phyloP scores from a whole-genome alignment of 2,329 filamentous ascomycete species.

The Exophiala alcalophila region DNA sequence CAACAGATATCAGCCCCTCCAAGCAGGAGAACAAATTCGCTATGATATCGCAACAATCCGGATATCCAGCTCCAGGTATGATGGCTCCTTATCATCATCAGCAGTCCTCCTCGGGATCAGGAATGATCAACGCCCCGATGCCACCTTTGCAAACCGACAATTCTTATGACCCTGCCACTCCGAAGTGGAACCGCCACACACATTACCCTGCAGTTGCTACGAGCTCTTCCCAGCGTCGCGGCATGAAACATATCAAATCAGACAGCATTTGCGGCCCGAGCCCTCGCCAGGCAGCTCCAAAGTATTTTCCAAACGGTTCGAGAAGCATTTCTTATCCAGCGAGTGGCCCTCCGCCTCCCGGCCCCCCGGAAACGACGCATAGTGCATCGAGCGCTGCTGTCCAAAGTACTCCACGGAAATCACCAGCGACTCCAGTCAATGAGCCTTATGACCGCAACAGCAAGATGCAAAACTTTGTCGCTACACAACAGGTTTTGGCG shows the following conservation, averaged over 20 bases:
- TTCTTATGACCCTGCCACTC: neutral
- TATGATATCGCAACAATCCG: conserved; percentile 13
- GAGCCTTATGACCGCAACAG: conserved; percentile 28
- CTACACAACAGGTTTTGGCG: conserved; percentile 26
- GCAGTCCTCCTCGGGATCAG: conserved; percentile 4
- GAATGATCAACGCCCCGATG: conserved; percentile 2
- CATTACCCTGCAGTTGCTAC: neutral
- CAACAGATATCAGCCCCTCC: conserved; percentile 28
- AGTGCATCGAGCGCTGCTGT: too few species aligned
- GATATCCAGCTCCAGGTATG: neutral
- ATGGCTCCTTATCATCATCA: conserved; percentile 3
- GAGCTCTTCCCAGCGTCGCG: conserved; percentile 5
- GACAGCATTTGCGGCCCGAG: conserved; percentile 8
- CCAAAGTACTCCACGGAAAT: neutral
- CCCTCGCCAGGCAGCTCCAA: too few species aligned
- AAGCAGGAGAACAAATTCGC: conserved; percentile 30
- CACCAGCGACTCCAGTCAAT: conserved; percentile 1
- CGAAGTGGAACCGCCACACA: neutral
- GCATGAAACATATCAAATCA: conserved; percentile 10
- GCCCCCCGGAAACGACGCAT: too few species aligned
- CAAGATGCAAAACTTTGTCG: conserved; percentile 30
- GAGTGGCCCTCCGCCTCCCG: too few species aligned
- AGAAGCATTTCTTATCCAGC: conserved; percentile 9
- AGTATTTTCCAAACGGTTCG: too few species aligned
- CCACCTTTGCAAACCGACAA: neutral